These are phyloP conservation scores for Hirschfeldia incana DNA, from an alignment of 345 rosid genomes.

Conservation along the genomic window DNA sequence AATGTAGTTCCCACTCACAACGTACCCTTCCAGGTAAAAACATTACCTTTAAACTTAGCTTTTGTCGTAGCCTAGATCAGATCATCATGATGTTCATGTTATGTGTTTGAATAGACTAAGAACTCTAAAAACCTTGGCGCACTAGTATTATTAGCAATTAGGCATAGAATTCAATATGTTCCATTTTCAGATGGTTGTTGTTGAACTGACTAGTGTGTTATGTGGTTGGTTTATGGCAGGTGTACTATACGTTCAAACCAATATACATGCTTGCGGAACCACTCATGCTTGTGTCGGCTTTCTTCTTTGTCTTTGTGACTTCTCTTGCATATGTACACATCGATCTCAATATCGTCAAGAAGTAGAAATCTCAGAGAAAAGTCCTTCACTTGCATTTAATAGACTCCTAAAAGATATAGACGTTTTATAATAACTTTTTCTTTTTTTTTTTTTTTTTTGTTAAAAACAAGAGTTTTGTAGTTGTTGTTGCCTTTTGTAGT, in stretches of 20 bases:
- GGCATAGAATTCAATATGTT: not conserved
- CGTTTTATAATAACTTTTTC: not conserved
- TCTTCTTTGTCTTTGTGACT: conserved; percentile 78
- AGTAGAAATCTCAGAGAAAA: conserved; percentile 34
- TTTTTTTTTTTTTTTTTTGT: not conserved
- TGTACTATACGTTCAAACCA: conserved; percentile 88
- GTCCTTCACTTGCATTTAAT: not conserved
- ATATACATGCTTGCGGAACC: conserved; percentile 98
- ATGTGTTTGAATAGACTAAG: not conserved
- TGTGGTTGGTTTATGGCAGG: conserved; percentile 48
- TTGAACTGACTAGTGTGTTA: not conserved
- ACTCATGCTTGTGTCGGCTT: conserved; percentile 68
- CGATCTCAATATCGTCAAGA: conserved; percentile 63
- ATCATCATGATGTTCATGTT: not conserved
- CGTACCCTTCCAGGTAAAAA: conserved; percentile 81
- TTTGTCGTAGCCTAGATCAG: not conserved
- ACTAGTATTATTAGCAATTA: not conserved
- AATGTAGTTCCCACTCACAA: conserved; percentile 79
- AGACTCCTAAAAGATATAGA: conserved; percentile 18
- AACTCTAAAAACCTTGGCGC: not conserved
- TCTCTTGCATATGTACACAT: conserved; percentile 75
- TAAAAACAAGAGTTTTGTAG: conserved; percentile 32
- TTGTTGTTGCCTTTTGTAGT: conserved; percentile 2
- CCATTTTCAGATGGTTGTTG: not conserved
- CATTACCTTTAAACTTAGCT: not conserved